These are phyloP conservation scores for Plasmodium adleri DNA, from an alignment of 169 alveolate species.

Conservation along the genomic window DNA sequence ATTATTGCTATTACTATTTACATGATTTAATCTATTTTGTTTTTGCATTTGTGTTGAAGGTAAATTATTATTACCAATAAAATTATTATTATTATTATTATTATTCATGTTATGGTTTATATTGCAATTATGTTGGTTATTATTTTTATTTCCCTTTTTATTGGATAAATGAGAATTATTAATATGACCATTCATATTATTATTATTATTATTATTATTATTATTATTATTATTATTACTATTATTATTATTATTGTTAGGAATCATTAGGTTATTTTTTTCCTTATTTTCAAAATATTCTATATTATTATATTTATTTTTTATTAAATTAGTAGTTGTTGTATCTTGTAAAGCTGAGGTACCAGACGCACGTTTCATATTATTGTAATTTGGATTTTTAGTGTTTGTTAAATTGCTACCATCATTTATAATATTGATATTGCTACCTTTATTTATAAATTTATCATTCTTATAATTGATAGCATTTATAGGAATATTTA, in stretches of 20 bases:
- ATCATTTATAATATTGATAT: not conserved
- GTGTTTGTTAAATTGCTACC: constrained; percentile 8
- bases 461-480: constrained; percentile 1
- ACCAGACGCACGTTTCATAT: constrained; percentile 19
- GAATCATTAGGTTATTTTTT: constrained; percentile 3
- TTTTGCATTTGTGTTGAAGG: constrained; percentile 27
- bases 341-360: constrained; percentile 17
- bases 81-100: constrained; percentile 15
- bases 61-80: constrained; percentile 36
- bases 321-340: constrained; percentile 33
- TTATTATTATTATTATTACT: constrained; percentile 31
- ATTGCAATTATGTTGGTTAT: constrained; percentile 49
- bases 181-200: constrained; percentile 13
- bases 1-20: constrained; percentile 8
- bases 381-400: constrained; percentile 3
- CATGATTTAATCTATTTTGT: constrained; percentile 33
- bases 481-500: not conserved
- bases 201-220: constrained; percentile 17
- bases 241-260: constrained; percentile 32
- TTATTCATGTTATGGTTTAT: constrained; percentile 21
- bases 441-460: not conserved
- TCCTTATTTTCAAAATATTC: constrained; percentile 61
- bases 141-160: constrained; percentile 32
- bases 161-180: constrained; percentile 11
- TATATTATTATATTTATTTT: constrained; percentile 26